phyloP scores from a whole-genome alignment of 2,329 filamentous ascomycete genomes.

The Pseudonectria buxi region DNA sequence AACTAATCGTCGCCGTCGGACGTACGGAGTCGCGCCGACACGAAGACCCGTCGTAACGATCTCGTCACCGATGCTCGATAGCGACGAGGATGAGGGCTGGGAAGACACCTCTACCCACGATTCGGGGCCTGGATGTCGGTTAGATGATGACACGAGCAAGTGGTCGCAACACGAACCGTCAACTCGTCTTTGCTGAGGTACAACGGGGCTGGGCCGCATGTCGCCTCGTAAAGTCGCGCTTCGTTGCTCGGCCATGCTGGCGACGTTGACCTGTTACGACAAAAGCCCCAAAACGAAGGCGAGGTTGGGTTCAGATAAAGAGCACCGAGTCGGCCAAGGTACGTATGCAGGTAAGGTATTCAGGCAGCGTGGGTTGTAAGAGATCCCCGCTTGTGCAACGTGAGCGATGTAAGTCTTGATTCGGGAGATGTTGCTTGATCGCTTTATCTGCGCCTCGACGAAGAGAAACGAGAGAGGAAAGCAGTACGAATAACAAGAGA shows the following conservation, averaged over 20 bases:
- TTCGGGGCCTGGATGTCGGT: slow-evolving; percentile 46
- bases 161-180: slow-evolving; percentile 26
- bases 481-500: no score
- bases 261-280: no score
- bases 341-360: no score
- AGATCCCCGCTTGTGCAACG: no score
- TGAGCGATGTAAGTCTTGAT: no score
- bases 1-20: slow-evolving; percentile 49
- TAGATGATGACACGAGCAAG: slow-evolving; percentile 5
- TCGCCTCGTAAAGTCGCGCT: slow-evolving; percentile 19
- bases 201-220: slow-evolving; percentile 23
- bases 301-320: no score
- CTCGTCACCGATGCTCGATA: slow-evolving; percentile 80
- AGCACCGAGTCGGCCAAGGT: no score
- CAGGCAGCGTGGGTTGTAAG: no score
- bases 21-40: slow-evolving; percentile 56
- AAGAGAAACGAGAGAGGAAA: slow-evolving; percentile 1
- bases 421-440: no score
- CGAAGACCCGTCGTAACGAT: slow-evolving; percentile 84
- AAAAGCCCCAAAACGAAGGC: no score
- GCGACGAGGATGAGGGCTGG: slow-evolving; percentile 85
- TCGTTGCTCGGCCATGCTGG: slow-evolving; percentile 23
- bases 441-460: slow-evolving; percentile 3
- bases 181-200: slow-evolving; percentile 28
- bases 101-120: slow-evolving; percentile 96